These are phyloP conservation scores for Leccinum rimulosum DNA, from an alignment of 768 basidiomycete species.

Conservation along the genomic window DNA sequence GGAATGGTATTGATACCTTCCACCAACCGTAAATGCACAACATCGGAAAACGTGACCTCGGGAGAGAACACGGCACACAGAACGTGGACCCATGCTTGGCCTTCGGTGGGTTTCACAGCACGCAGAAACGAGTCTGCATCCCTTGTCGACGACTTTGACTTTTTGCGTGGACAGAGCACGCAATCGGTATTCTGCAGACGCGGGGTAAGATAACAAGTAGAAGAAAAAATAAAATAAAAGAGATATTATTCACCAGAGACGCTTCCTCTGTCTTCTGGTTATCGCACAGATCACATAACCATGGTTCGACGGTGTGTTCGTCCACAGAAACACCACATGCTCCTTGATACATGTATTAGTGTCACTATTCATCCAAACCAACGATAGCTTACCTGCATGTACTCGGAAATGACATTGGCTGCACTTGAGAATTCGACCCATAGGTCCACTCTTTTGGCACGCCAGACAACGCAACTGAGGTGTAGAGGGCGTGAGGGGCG, in stretches of 20 bases:
- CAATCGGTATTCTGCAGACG: constrained; percentile 70
- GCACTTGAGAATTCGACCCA: constrained; percentile 79
- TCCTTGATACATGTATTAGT: constrained; percentile 36
- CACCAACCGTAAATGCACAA: constrained; percentile 66
- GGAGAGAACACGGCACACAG: constrained; percentile 86
- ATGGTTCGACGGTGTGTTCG: constrained; percentile 61
- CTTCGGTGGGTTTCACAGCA: constrained; percentile 87
- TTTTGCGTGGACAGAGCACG: constrained; percentile 70
- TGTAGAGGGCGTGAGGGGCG: constrained; percentile 50
- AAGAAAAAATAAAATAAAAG: not conserved
- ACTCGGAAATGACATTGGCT: constrained; percentile 73
- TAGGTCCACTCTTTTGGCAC: constrained; percentile 72
- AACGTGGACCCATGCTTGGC: constrained; percentile 89
- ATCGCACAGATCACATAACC: constrained; percentile 86
- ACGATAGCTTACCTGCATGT: constrained; percentile 60
- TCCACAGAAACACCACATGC: constrained; percentile 69
- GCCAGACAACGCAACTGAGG: constrained; percentile 72
- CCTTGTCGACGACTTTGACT: constrained; percentile 37
- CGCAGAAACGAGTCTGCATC: constrained; percentile 65
- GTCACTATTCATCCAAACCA: not conserved
- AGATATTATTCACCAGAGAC: constrained; percentile 57
- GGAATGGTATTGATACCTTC: constrained; percentile 82
- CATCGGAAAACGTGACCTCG: constrained; percentile 81
- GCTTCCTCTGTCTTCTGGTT: constrained; percentile 82
- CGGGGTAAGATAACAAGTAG: not conserved